phyloP scores from a whole-genome alignment of 306 rosid genomes.

The Ochetophila trinervis region DNA sequence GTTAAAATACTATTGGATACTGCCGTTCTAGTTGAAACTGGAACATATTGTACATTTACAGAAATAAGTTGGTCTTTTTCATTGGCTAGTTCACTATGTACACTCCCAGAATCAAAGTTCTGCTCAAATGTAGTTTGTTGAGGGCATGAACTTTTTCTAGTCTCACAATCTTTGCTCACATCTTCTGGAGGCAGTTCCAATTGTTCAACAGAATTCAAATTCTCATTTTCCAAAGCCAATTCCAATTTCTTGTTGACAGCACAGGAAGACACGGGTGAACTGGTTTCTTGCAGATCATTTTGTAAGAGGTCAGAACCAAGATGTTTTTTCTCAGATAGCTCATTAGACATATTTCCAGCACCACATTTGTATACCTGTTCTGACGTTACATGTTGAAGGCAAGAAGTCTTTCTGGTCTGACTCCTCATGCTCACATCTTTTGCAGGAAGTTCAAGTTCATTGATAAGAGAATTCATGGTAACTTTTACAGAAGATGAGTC shows the following conservation, averaged over 20 bases:
- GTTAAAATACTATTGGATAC: conserved; percentile 19
- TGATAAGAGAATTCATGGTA: conserved; percentile 16
- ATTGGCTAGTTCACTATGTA: conserved; percentile 30
- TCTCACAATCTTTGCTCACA: conserved; percentile 25
- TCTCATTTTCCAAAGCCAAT: conserved; percentile 4
- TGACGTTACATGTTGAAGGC: not conserved
- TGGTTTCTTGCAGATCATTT: conserved; percentile 11
- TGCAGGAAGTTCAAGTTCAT: conserved; percentile 7
- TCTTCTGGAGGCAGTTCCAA: conserved; percentile 13
- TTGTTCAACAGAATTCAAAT: conserved; percentile 3
- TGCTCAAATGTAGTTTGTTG: conserved; percentile 21
- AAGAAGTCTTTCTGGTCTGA: conserved; percentile 17
- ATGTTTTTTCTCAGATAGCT: conserved; percentile 5
- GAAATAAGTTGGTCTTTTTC: conserved; percentile 30
- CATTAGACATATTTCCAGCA: conserved; percentile 9
- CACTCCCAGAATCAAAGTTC: conserved; percentile 32
- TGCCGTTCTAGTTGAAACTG: conserved; percentile 23
- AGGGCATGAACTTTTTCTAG: conserved; percentile 24
- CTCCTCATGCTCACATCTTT: conserved; percentile 8
- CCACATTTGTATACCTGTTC: conserved; percentile 17
- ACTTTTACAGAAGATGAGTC: conserved; percentile 26
- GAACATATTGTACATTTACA: conserved; percentile 31
- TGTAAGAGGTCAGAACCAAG: conserved; percentile 14
- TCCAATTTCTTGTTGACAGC: conserved; percentile 9
- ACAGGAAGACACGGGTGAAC: not conserved